Base-by-base conservation (phyloP, 306 rosid species). In the Prunus davidiana region DNA sequence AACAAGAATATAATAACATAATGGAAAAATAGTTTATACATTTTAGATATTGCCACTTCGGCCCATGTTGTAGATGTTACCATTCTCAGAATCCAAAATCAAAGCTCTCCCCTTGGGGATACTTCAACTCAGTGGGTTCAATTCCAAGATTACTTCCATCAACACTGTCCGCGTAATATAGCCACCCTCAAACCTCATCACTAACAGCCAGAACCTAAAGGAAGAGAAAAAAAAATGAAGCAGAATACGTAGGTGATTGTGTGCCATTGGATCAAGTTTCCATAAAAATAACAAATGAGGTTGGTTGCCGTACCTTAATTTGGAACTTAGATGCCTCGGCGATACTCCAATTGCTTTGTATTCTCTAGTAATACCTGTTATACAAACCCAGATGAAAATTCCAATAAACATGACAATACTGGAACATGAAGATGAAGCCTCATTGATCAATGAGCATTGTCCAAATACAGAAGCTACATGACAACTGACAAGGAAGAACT, bases 151-250 rank as follows among this genome's bases (percentile, higher is more conserved):
- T 89, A 76, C 88, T 86, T 75, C 98, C 96, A 71, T 90, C 93
- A 3, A 87, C 78, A 90, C 83, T 27, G 93, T 92, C 86, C 85
- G 91, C 83, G 89, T 93, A 2, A 73, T 78, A 79, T 83, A 92
- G 52, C 91, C 93, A 72, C 87, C 84, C 80, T 91, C 97, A 25
- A 90, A 91, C 83, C 87, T 91, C 91, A 93, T 81, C 96, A 38
- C 1, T n/a, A 90, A 14, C 97, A 89, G 77, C 78, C 80, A 28
- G 78, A 75, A 83, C 87, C 71, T 71, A 71, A 1, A 6, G n/a
- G 38, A 2, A 60, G 19, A 60, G 15, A 25, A 60, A 12, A 25
- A 25, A 25, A 60, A 12, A 2, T 25, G 13, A 6, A 25, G 2
- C 65, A 0, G 38, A 25, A 28, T 25, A 5, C 6, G 38, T 1